Base-by-base conservation (phyloP, 2,329 filamentous ascomycete species). In the Davidsoniella virescens region DNA sequence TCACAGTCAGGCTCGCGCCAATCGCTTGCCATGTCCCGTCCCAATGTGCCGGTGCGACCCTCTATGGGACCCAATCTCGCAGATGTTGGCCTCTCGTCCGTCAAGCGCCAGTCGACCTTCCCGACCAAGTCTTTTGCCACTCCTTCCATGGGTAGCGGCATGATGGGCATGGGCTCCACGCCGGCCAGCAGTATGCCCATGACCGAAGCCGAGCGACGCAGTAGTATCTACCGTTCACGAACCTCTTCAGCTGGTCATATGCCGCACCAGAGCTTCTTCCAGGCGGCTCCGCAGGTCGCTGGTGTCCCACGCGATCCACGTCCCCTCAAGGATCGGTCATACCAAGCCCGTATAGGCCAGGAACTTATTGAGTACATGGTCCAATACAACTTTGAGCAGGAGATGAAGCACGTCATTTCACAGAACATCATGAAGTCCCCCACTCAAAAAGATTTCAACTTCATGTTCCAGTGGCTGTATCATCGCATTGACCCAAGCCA, bases 391-490 rank as follows among this genome's bases (percentile, higher is more conserved):
- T 98, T 96, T 60, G 92, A 98, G 65, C 80, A 95, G 74, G 88
- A 96, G 58, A 94, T 93, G 81, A 95, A 94, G 66, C 85, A 96
- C 63, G 82, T 80, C 1, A 70, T 98, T n/a, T 85, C 86, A 1
- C 82, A 84, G 55, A 95, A 95, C 59, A 84, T 87, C 5, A 80
- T 94, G 62, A 90, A 86, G 59, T 94, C 86, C 41, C 93, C 92
- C 0, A 98, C 90, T 1, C 90, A 96, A 59, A 98, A 98, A 62
- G 92, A 98, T 63, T 98, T 98, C 68, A 92, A 93, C 60, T 83
- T 78, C 65, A 94, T 98, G 74, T 98, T 98, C 61, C 87, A 96
- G 60, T 98, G 90, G 85, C 71, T 98, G 3, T 98, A 98, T 64
- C 86, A 87, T 60, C 84, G 87, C 52, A 93, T 98, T 61, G 92